A percentile compares a stretch with the other conserved stretches of the same genome.
Evolutionary conservation across 73 alveolate genomes (phyloP).

Genomic region (Paramecium sonneborni): DNA sequence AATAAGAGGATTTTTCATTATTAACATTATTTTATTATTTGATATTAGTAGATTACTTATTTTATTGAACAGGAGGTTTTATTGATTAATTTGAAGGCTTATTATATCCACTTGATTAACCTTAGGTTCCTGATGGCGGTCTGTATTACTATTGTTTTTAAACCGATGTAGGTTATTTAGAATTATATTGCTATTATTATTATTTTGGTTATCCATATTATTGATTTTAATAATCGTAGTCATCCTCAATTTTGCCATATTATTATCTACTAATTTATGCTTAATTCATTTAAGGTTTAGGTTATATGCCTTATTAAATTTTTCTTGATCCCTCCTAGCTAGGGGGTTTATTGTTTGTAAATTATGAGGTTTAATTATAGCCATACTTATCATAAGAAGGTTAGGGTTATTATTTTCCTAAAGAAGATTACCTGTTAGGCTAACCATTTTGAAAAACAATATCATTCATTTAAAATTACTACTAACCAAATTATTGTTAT

Average conservation of each 20-base stretch:
- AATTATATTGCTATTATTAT: background rate
- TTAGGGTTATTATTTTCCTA: background rate
- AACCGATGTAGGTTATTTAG: background rate
- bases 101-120: background rate
- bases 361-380: background rate
- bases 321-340: constrained; percentile 31
- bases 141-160: background rate
- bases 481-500: background rate
- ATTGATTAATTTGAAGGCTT: background rate
- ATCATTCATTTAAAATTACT: background rate
- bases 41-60: background rate
- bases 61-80: background rate
- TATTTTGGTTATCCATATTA: background rate
- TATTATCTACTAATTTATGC: background rate
- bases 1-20: background rate
- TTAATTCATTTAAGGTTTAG: background rate
- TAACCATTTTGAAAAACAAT: background rate
- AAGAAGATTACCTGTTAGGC: background rate
- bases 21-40: background rate
- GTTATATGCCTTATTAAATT: background rate
- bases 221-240: background rate
- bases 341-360: constrained; percentile 15
- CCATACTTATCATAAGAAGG: background rate
- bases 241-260: background rate
- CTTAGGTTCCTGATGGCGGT: constrained; percentile 19